Percentiles rank a stretch among this genome's conserved stretches.
phyloP scores from a whole-genome alignment of 768 basidiomycete genomes.

The Rhizopogon roseolus region DNA sequence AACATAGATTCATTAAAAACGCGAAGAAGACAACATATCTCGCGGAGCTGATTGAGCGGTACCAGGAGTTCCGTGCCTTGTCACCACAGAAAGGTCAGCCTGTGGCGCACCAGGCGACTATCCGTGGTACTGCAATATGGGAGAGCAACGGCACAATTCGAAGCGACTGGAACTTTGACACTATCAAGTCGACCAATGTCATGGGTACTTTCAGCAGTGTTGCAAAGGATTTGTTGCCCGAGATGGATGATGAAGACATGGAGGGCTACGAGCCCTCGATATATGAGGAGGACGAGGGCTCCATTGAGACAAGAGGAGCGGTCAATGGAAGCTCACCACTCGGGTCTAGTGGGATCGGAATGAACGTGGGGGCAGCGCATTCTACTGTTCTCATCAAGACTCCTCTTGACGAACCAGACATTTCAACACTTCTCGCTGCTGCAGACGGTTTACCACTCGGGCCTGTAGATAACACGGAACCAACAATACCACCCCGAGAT shows the following conservation, averaged over 20 bases:
- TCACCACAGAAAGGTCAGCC: slow-evolving; percentile 48
- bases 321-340: slow-evolving; percentile 59
- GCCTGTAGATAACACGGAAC: slow-evolving; percentile 30
- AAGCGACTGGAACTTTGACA: slow-evolving; percentile 97
- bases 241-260: slow-evolving; percentile 53
- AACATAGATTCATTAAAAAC: slow-evolving; percentile 87
- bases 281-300: slow-evolving; percentile 44
- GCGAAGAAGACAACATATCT: slow-evolving; percentile 82
- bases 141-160: slow-evolving; percentile 71
- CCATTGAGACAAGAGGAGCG: slow-evolving; percentile 59
- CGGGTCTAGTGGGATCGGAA: slow-evolving; percentile 35
- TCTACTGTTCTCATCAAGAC: slow-evolving; percentile 70
- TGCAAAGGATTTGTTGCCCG: slow-evolving; percentile 62
- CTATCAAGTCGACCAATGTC: slow-evolving; percentile 62
- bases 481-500: slow-evolving; percentile 28
- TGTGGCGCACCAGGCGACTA: slow-evolving; percentile 52
- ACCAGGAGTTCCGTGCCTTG: slow-evolving; percentile 70
- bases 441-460: slow-evolving; percentile 36
- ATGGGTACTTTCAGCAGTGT: slow-evolving; percentile 78
- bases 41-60: slow-evolving; percentile 83
- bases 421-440: slow-evolving; percentile 35
- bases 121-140: slow-evolving; percentile 60
- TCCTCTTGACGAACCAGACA: slow-evolving; percentile 34
- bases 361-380: slow-evolving; percentile 52
- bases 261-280: slow-evolving; percentile 31